phyloP scores from a whole-genome alignment of 805 yeast genomes.

The Saccharomycopsis vini region DNA sequence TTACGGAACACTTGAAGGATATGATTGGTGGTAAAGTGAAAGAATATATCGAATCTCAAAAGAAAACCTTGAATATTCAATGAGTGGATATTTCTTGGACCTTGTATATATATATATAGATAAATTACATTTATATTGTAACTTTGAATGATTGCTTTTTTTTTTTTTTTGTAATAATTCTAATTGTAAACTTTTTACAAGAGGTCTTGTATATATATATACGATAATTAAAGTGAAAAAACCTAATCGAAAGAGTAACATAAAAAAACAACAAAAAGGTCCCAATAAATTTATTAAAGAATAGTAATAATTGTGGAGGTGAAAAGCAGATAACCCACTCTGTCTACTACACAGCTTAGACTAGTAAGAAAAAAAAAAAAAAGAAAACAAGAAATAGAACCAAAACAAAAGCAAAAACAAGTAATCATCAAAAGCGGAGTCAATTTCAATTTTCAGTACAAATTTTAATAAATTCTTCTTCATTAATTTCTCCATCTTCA shows the following conservation, averaged over 20 bases:
- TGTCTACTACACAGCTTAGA: too few relatives aligned
- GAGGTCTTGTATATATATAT: too few relatives aligned
- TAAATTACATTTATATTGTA: too few relatives aligned
- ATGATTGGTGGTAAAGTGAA: constrained; percentile 41
- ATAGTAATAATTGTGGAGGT: too few relatives aligned
- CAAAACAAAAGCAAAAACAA: background rate
- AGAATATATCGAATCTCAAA: constrained; percentile 21
- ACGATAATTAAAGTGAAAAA: too few relatives aligned
- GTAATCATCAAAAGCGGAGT: background rate
- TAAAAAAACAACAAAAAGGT: too few relatives aligned
- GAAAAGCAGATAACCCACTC: background rate
- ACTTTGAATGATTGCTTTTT: too few relatives aligned
- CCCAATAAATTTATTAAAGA: too few relatives aligned
- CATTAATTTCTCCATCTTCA: constrained; percentile 90
- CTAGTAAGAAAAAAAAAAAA: background rate
- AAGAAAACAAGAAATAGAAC: background rate
- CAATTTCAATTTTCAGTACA: constrained; percentile 55
- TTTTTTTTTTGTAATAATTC: too few relatives aligned
- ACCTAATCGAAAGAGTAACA: too few relatives aligned
- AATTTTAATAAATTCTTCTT: constrained; percentile 82
- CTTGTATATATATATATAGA: background rate
- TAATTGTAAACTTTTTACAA: too few relatives aligned
- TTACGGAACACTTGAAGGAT: constrained; percentile 47
- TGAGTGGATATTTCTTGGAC: background rate
- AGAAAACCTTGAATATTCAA: constrained; percentile 14